A percentile compares a stretch with the other conserved stretches of the same genome.
These are phyloP conservation scores for Epipyxis sp. DNA, from an alignment of 108 stramenopile genomes.

Conservation along the genomic window DNA sequence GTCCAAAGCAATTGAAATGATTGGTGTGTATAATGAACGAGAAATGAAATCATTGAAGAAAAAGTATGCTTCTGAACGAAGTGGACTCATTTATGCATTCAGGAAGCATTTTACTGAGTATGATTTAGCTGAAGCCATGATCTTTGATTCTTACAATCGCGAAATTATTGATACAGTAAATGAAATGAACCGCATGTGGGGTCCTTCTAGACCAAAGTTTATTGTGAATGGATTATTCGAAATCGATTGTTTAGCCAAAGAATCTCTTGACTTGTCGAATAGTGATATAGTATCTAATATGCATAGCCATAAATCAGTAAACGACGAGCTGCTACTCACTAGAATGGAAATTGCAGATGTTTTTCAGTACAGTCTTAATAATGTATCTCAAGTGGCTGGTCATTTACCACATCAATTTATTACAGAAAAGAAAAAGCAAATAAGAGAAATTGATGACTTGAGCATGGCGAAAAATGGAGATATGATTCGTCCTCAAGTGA, in stretches of 20 bases:
- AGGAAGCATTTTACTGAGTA: constrained; percentile 15
- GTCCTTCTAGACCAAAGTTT: background rate
- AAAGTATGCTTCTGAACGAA: background rate
- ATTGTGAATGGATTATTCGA: background rate
- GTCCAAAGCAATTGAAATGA: background rate
- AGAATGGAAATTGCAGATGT: constrained; percentile 12
- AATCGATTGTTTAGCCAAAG: background rate
- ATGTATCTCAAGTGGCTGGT: background rate
- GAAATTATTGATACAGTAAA: background rate
- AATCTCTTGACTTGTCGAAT: background rate
- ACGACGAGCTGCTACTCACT: background rate
- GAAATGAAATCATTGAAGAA: background rate
- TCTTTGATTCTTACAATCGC: background rate
- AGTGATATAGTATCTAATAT: background rate
- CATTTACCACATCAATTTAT: background rate
- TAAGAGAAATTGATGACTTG: background rate
- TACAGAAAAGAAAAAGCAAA: background rate
- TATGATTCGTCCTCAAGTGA: constrained; percentile 23
- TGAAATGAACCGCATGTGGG: background rate
- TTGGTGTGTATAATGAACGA: background rate
- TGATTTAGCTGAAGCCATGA: background rate
- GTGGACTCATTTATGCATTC: background rate
- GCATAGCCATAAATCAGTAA: background rate
- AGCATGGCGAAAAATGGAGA: background rate
- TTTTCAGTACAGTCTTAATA: background rate